Percentiles rank a stretch among this genome's conserved stretches.
These are phyloP conservation scores for Tulasnella sp. DNA, from an alignment of 768 basidiomycete species.

Conservation along the genomic window DNA sequence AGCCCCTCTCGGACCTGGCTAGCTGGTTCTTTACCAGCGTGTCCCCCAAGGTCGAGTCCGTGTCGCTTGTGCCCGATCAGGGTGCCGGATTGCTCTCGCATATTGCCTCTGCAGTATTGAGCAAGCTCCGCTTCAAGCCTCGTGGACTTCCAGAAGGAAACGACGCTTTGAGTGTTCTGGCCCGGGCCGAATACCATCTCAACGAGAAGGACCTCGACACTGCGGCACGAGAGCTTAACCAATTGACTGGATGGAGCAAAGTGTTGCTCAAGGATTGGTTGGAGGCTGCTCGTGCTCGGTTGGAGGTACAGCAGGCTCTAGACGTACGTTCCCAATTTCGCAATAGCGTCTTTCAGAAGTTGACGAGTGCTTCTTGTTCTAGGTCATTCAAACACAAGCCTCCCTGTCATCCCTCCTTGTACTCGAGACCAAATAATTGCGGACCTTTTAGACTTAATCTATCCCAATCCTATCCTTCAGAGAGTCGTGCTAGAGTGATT, in stretches of 20 bases:
- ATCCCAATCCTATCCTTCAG: background rate
- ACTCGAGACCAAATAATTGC: slow-evolving; percentile 16
- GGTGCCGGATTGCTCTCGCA: slow-evolving; percentile 84
- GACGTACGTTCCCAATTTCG: slow-evolving; percentile 45
- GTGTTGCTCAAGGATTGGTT: slow-evolving; percentile 71
- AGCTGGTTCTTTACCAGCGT: slow-evolving; percentile 86
- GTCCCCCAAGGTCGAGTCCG: slow-evolving; percentile 71
- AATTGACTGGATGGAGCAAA: slow-evolving; percentile 74
- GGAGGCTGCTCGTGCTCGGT: slow-evolving; percentile 71
- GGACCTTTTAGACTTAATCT: background rate
- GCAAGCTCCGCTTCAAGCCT: slow-evolving; percentile 68
- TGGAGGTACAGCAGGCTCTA: slow-evolving; percentile 89
- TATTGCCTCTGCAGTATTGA: slow-evolving; percentile 69
- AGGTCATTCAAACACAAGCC: slow-evolving; percentile 80
- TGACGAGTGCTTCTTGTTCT: slow-evolving; percentile 20
- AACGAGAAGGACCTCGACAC: slow-evolving; percentile 87
- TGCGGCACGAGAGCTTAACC: slow-evolving; percentile 86
- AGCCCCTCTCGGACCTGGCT: slow-evolving; percentile 81
- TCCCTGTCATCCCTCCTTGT: slow-evolving; percentile 74
- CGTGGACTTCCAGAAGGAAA: slow-evolving; percentile 68
- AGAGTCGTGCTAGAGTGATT: background rate
- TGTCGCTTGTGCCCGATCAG: slow-evolving; percentile 89
- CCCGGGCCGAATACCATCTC: slow-evolving; percentile 81
- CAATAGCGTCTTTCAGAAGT: background rate
- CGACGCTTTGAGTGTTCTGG: slow-evolving; percentile 80